phyloP scores from a whole-genome alignment of 805 yeast species.

The Wickerhamiella spandovensis region DNA sequence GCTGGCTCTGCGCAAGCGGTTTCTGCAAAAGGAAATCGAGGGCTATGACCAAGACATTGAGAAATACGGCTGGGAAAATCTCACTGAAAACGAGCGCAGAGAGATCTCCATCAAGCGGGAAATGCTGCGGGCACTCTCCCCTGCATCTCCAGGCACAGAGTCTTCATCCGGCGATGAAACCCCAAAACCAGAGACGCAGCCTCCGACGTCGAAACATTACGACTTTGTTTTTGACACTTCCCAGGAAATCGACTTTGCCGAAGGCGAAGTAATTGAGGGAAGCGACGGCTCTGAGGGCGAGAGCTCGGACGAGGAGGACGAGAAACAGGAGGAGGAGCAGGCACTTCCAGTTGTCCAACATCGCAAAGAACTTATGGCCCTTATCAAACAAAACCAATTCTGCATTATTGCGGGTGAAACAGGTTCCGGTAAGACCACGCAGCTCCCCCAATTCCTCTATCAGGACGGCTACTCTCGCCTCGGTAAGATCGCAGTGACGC shows the following conservation, averaged over 20 bases:
- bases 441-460: constrained; percentile 64
- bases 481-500: constrained; percentile 49
- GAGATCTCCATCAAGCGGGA: constrained; percentile 41
- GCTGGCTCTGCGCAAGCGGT: constrained; percentile 20
- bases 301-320: not conserved
- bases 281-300: constrained; percentile 17
- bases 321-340: constrained; percentile 19
- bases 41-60: constrained; percentile 38
- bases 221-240: constrained; percentile 66
- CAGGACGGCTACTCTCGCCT: constrained; percentile 40
- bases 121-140: constrained; percentile 18
- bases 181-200: constrained; percentile 20
- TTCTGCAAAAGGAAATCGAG: constrained; percentile 35
- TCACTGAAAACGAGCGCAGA: constrained; percentile 36
- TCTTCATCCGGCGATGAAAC: not conserved
- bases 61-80: constrained; percentile 40
- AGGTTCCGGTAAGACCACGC: constrained; percentile 94
- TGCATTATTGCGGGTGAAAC: constrained; percentile 87
- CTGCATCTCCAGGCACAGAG: no score
- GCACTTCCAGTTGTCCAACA: constrained; percentile 29
- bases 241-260: constrained; percentile 44
- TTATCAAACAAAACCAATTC: constrained; percentile 65
- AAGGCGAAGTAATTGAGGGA: constrained; percentile 27
- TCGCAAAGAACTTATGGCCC: constrained; percentile 35
- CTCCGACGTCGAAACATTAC: constrained; percentile 38